Percentiles rank a stretch among this genome's conserved stretches.
Conservation (phyloP, 2,329 filamentous ascomycete species). For the Drechslerella coelobrocha region DNA sequence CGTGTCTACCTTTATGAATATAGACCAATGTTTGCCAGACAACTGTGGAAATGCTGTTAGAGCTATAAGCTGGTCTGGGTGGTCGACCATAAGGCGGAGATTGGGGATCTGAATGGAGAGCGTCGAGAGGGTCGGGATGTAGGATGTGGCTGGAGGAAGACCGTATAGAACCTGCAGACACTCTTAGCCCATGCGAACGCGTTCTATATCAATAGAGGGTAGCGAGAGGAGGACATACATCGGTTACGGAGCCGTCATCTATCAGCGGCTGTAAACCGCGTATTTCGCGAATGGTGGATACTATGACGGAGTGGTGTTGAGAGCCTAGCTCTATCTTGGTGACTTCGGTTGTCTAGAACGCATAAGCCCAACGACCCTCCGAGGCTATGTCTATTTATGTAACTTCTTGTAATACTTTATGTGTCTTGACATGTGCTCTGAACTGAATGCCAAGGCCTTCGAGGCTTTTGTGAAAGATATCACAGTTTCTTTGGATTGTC, state of each 20-base stretch:
- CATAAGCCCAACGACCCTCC: constrained; percentile 18
- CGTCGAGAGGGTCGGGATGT: constrained; percentile 66
- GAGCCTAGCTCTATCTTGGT: constrained; percentile 73
- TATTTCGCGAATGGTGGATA: constrained; percentile 76
- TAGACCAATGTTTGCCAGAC: constrained; percentile 62
- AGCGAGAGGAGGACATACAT: constrained; percentile 59
- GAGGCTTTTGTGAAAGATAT: constrained; percentile 72
- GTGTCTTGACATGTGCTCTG: constrained; percentile 81
- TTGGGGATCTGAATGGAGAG: constrained; percentile 67
- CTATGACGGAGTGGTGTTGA: constrained; percentile 68
- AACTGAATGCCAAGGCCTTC: constrained; percentile 69
- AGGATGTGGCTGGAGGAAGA: constrained; percentile 70
- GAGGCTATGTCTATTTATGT: constrained; percentile 48
- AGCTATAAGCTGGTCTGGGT: constrained; percentile 66
- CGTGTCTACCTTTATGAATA: constrained; percentile 78
- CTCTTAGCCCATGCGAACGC: constrained; percentile 33
- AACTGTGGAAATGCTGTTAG: constrained; percentile 57
- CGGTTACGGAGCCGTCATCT: constrained; percentile 64
- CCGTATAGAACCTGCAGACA: constrained; percentile 70
- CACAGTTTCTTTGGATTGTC: constrained; percentile 72
- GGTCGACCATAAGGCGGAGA: constrained; percentile 73
- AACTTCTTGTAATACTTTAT: constrained; percentile 66
- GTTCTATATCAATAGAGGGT: constrained; percentile 10
- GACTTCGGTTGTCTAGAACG: constrained; percentile 69
- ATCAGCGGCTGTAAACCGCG: constrained; percentile 71